Percentiles rank a stretch among this genome's conserved stretches.
Conservation (phyloP, 2,329 filamentous ascomycete genomes). For the Ceratocystiopsis minuta region DNA sequence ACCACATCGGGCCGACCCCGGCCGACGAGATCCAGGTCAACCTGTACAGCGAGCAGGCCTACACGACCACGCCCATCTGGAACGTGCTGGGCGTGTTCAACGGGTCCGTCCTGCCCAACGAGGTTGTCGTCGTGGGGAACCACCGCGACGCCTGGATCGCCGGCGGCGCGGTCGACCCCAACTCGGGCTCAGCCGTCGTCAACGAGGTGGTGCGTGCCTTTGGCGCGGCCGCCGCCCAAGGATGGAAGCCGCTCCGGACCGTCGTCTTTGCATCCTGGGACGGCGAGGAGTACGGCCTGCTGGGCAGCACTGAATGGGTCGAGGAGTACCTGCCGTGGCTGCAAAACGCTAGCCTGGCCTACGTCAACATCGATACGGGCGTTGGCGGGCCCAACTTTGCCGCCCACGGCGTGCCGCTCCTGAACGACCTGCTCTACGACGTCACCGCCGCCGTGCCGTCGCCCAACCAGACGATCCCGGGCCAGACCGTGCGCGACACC, state of each 20-base stretch:
- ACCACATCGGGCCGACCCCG: constrained; percentile 71
- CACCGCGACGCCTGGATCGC: constrained; percentile 56
- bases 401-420: constrained; percentile 52
- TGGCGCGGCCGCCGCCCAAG: constrained; percentile 46
- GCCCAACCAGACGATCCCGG: constrained; percentile 55
- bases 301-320: constrained; percentile 85
- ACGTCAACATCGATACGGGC: constrained; percentile 72
- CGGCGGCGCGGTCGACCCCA: constrained; percentile 68
- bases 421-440: constrained; percentile 55
- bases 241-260: constrained; percentile 75
- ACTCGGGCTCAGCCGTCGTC: constrained; percentile 61
- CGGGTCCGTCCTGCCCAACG: constrained; percentile 55
- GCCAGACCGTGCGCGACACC: constrained; percentile 50
- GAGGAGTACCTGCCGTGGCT: constrained; percentile 80
- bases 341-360: constrained; percentile 52
- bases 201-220: constrained; percentile 64
- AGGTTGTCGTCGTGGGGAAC: constrained; percentile 76
- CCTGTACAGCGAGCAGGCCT: constrained; percentile 62
- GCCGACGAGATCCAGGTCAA: constrained; percentile 47
- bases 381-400: constrained; percentile 45
- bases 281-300: constrained; percentile 67
- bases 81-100: constrained; percentile 88
- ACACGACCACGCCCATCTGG: constrained; percentile 69
- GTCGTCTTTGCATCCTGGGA: constrained; percentile 81
- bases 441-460: constrained; percentile 45